Base-by-base conservation (phyloP, 805 yeast species). In the Ogataea wickerhamii region DNA sequence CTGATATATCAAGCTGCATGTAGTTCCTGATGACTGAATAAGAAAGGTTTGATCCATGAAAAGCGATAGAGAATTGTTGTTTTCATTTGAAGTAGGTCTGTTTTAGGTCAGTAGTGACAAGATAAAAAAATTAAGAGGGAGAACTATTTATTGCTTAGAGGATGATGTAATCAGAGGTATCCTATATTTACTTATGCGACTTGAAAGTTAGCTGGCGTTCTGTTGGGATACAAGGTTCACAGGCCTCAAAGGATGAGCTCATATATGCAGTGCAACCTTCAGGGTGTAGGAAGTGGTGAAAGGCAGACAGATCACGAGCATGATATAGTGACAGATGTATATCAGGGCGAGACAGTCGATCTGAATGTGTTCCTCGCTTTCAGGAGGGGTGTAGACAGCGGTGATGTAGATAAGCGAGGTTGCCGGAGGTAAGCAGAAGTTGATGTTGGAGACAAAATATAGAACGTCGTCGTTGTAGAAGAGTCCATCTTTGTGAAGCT, bases 351-450 rank as follows among this genome's bases (percentile, higher is more conserved):
- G 69, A 56, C 94, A 84, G 57, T 91, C 95, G 81, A 91, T 80
- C 59, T 88, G 89, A 12, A 74, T 47, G 46, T 71, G 76, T 25
- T 68, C 70, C 2, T 68, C 66, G 4, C 68, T 53, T 23, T 57
- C 65, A 2, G 82, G 76, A 13, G 93, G 94, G 1, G 89, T 80
- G 60, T 82, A 86, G 54, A 87, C 80, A 2, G 96, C 91, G 2
- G 98, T 89, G 48, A 89, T 72, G 60, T 88, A 91, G 12, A 91
- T 81, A 53, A 87, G 81, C 0, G 93, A 73, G 0, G 97, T 91
- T 0, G 96, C 94, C 36, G 86, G 81, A 0, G 98, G 98, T 41
- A 87, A 73, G 0, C 91, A 82, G 58, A 80, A 84, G 10, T 81
- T 78, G 21, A 89, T 67, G 22, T 83, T 81, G 53, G 83, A 70